A percentile compares a stretch with the other conserved stretches of the same genome.
phyloP scores from a whole-genome alignment of 148 eudicot genomes.

The Vaccinium macrocarpon region DNA sequence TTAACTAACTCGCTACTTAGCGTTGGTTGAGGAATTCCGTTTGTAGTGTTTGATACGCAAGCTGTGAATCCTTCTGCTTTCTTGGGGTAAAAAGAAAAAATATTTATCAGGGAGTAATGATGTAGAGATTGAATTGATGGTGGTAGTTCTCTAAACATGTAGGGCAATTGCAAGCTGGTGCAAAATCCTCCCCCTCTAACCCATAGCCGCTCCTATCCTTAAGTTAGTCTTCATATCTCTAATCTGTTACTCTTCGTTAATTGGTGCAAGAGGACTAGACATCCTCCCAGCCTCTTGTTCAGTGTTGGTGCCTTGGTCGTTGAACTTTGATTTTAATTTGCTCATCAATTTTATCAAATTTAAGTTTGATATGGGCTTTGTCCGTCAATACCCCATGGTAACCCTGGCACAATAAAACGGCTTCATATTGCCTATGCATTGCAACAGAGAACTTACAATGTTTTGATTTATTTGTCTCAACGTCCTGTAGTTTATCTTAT shows the following conservation, averaged over 20 bases:
- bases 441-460: neutral
- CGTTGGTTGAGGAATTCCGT: neutral
- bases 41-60: neutral
- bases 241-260: too few species aligned
- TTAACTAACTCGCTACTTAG: neutral
- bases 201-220: neutral
- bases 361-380: neutral
- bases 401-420: neutral
- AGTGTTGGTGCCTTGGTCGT: neutral
- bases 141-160: neutral
- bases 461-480: neutral
- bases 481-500: neutral
- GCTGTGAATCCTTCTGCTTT: neutral
- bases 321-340: neutral
- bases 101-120: too few species aligned
- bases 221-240: neutral
- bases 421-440: neutral
- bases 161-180: neutral
- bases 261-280: neutral
- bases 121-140: neutral
- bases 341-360: neutral
- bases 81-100: too few species aligned
- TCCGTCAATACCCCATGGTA: neutral
- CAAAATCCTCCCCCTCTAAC: neutral
- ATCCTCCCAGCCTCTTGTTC: neutral